Percentiles rank a stretch among this genome's conserved stretches.
phyloP scores from a whole-genome alignment of 75 land plant species.

The Picea glauca region DNA sequence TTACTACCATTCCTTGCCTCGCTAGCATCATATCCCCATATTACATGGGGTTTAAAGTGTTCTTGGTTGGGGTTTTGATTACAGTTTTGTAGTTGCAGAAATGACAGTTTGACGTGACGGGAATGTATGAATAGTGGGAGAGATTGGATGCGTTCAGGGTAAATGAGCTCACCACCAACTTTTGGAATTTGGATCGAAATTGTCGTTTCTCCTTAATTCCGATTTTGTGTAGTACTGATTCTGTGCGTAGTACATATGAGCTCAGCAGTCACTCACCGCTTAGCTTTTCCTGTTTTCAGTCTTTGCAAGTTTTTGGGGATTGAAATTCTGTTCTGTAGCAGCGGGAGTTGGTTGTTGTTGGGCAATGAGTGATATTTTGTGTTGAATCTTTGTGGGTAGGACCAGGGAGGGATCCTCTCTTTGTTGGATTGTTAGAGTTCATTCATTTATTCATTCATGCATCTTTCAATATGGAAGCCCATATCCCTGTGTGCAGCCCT shows the following conservation, averaged over 20 bases:
- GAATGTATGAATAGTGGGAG: not conserved
- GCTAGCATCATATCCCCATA: too few species aligned
- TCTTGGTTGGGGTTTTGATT: too few species aligned
- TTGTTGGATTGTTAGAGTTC: not conserved
- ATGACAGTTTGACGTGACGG: conserved; percentile 5
- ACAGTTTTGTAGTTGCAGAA: not conserved
- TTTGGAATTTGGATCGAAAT: not conserved
- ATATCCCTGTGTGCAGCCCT: conserved; percentile 65
- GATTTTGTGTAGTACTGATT: not conserved
- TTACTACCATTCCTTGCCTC: too few species aligned
- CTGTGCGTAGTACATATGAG: not conserved
- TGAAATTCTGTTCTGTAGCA: not conserved
- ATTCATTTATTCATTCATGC: conserved; percentile 26
- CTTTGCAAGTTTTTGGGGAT: not conserved
- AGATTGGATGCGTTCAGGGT: not conserved
- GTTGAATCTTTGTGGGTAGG: not conserved
- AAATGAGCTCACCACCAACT: not conserved
- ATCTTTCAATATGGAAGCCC: conserved; percentile 74
- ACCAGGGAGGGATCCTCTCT: not conserved
- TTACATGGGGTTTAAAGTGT: too few species aligned
- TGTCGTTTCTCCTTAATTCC: not conserved
- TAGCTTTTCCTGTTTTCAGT: not conserved
- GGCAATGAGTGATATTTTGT: not conserved
- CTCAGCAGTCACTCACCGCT: too few species aligned
- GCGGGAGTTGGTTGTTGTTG: not conserved